Base-by-base conservation (phyloP, 805 yeast genomes). In the Candida awuae region DNA sequence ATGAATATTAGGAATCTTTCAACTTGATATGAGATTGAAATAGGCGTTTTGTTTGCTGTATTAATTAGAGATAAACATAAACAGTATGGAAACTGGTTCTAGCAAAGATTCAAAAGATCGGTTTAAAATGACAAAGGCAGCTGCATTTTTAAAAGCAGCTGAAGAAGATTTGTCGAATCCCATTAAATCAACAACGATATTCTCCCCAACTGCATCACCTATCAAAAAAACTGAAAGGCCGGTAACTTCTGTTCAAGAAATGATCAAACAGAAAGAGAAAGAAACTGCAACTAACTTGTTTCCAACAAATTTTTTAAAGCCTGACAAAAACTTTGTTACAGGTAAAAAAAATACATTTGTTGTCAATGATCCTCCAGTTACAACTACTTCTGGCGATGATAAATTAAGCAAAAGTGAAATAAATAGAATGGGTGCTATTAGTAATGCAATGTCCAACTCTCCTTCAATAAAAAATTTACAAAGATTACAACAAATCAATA, bases 391-490 rank as follows among this genome's bases (percentile, higher is more conserved):
- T 39, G 19, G 32, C 13, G 26, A 39, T 9, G 44, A 43, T 18
- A 44, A 48, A 35, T 48, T 53, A 5, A 37, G 53, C 8, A 54
- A 45, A 35, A 53, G 58, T 28, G 62, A 59, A 38, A 49, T 51
- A 27, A 49, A 43, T 17, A 50, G 54, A 8, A 55, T 61, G 62
- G 56, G 57, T n/a, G 48, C 53, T 31, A 58, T 60, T 30, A 56
- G 50, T 33, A 51, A 58, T 29, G 58, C 57, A 1, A 54, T 62
- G 54, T 52, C 64, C 1, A 54, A 51, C 18, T 62, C 66, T 1
- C 67, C 67, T 1, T 61, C 65, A 10, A 39, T 57, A 47, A 61
- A 62, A 37, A 60, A 59, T 34, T 42, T 61, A 35, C 55, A 54
- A 42, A 60, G 58, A 32, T 25, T 25, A 25, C 28, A 14, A 12